A percentile compares a stretch with the other conserved stretches of the same genome.
Evolutionary conservation across 441 rosid genomes (phyloP).

Genomic region (Codiaeum variegatum): DNA sequence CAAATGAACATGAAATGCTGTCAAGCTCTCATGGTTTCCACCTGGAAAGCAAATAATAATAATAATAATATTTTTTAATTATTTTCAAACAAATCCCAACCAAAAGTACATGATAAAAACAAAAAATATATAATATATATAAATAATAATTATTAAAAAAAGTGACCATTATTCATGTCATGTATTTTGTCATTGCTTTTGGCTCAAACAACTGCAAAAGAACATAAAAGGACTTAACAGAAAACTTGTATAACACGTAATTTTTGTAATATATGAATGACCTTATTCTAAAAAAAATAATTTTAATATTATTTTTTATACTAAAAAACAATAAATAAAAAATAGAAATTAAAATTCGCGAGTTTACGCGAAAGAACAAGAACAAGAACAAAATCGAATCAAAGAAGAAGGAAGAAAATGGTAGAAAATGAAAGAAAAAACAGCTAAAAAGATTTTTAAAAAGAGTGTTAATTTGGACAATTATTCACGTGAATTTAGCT

Average conservation of each 20-base stretch:
- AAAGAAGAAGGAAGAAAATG: not conserved
- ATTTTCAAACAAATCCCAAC: conserved; percentile 7
- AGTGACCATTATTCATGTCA: conserved; percentile 10
- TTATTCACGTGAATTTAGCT: conserved; percentile 32
- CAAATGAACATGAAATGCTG: not conserved
- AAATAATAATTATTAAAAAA: not conserved
- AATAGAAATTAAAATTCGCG: conserved; percentile 1
- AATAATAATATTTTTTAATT: too few relatives aligned
- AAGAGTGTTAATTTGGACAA: not conserved
- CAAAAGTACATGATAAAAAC: not conserved
- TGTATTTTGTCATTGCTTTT: conserved; percentile 21
- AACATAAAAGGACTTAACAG: not conserved
- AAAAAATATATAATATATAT: not conserved
- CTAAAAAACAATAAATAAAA: not conserved
- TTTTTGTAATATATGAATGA: not conserved
- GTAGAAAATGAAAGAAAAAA: conserved; percentile 19
- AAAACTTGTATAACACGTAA: conserved; percentile 18
- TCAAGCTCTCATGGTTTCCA: not conserved
- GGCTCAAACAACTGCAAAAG: conserved; percentile 19
- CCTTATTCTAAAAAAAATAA: too few relatives aligned
- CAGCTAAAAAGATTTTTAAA: conserved; percentile 15
- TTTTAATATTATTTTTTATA: too few relatives aligned
- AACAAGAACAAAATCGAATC: too few relatives aligned
- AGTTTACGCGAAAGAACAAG: not conserved
- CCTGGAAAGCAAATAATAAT: not conserved